A percentile compares a stretch with the other conserved stretches of the same genome.
Evolutionary conservation across 2,329 filamentous ascomycete species (phyloP).

Genomic region (Pseudopithomyces chartarum): DNA sequence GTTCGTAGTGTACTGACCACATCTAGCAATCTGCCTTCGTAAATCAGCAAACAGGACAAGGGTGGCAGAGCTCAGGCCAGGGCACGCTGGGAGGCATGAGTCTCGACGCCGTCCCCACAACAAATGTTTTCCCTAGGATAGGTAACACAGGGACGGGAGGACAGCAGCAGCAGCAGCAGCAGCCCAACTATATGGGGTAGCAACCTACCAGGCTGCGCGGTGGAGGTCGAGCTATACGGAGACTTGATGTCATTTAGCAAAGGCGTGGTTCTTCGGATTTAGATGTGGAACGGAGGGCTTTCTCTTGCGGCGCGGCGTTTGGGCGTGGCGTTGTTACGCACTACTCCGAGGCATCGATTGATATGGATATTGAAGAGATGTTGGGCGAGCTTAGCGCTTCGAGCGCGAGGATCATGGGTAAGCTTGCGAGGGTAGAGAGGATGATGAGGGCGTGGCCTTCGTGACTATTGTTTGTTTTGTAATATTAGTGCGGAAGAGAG

Average conservation of each 20-base stretch:
- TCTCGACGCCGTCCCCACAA: conserved; percentile 76
- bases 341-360: background rate
- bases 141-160: conserved; percentile 37
- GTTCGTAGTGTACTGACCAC: conserved; percentile 52
- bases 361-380: background rate
- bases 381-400: background rate
- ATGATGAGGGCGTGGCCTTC: background rate
- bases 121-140: conserved; percentile 85
- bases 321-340: background rate
- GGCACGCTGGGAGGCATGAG: conserved; percentile 77
- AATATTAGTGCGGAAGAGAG: conserved; percentile 2
- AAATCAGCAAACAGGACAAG: conserved; percentile 84
- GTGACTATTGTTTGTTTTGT: background rate
- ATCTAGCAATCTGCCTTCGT: conserved; percentile 92
- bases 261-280: background rate
- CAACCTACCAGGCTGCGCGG: background rate
- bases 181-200: conserved; percentile 39
- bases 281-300: background rate
- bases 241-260: conserved; percentile 1
- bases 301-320: conserved; percentile 2
- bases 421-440: background rate
- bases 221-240: background rate
- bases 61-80: conserved; percentile 76
- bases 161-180: conserved; percentile 37
- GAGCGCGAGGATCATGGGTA: background rate